A percentile compares a stretch with the other conserved stretches of the same genome.
Evolutionary conservation across 2,329 filamentous ascomycete species (phyloP).

Genomic region (Cladosporium sp.): DNA sequence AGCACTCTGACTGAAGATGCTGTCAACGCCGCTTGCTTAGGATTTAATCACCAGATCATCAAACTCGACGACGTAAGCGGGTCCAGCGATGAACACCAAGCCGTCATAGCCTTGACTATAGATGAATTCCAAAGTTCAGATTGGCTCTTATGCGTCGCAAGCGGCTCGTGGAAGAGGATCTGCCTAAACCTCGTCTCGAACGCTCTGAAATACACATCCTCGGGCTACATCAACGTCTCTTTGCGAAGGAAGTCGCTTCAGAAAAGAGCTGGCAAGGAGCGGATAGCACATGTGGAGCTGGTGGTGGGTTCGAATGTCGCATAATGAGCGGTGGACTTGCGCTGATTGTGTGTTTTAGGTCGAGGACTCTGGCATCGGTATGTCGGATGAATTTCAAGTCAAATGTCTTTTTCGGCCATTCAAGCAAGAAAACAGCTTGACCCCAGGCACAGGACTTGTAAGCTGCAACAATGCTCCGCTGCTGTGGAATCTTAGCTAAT

Average conservation of each 20-base stretch:
- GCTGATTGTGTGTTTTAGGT: conserved; percentile 35
- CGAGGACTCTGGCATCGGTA: conserved; percentile 62
- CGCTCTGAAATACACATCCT: conserved; percentile 44
- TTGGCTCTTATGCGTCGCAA: conserved; percentile 42
- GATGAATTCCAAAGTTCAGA: conserved; percentile 28
- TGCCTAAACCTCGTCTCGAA: conserved; percentile 48
- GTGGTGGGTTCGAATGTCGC: background rate
- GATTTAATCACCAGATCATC: conserved; percentile 19
- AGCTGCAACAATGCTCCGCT: too few species aligned
- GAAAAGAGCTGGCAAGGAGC: background rate
- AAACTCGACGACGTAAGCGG: conserved; percentile 31
- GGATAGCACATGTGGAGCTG: background rate
- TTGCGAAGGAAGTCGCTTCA: conserved; percentile 9
- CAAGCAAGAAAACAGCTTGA: conserved; percentile 58
- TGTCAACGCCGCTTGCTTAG: conserved; percentile 46
- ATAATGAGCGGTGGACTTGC: conserved; percentile 15
- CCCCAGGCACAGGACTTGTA: conserved; percentile 59
- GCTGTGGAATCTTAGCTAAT: too few species aligned
- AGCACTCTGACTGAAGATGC: conserved; percentile 50
- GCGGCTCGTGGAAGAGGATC: conserved; percentile 45
- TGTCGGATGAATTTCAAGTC: conserved; percentile 59
- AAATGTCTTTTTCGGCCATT: conserved; percentile 62
- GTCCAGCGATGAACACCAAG: conserved; percentile 27
- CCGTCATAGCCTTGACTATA: conserved; percentile 41
- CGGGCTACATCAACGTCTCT: conserved; percentile 38